Evolutionary conservation across 2,329 filamentous ascomycete species (phyloP), one percentile per base, ranked within the genome.

Genomic region (Sporothrix pallida): DNA sequence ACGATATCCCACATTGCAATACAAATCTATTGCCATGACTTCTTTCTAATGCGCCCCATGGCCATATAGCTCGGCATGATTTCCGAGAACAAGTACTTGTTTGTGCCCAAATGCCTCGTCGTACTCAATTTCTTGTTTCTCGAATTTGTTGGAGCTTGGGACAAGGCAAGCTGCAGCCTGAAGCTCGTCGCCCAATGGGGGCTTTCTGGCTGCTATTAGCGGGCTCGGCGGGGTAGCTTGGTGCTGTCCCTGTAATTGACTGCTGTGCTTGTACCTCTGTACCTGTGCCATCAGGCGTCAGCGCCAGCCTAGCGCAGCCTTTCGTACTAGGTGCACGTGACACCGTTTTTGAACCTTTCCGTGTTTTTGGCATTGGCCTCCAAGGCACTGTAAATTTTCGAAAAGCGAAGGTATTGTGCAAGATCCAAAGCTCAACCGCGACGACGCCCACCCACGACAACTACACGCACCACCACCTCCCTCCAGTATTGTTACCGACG

Each of bases 211-310:
- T 67, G 13, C 17, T 63, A 37, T 67, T 67, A 67, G 63, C 63
- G 63, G 63, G 63, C 44, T 67, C 48, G 63, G 63, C 63, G 63
- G 63, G 63, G 63, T 67, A 67, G 63, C 63, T 67, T 63, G 60
- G 37, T 63, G 60, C 37, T 20, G 31, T 37, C 31, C 31, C 31
- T 37, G 31, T 37, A 37, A 37, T 7, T 37, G 31, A 37, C 31
- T 37, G 31, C 23, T 37, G 31, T 37, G 31, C 31, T 37, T 37
- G 31, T 37, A 37, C 7, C 31, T 37, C 31, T 37, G 31, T 37
- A 37, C 31, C 31, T 37, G 31, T 37, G 31, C 31, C 31, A 37
- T 5, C 31, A 37, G 31, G 7, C 31, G 42, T 5, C 9, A 20
- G 37, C 62, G 10, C 12, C 58, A 63, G 31, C 58, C 56, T 48